Percentiles rank a stretch among this genome's conserved stretches.
These are phyloP conservation scores for Bryopsis sp. DNA, from an alignment of 139 green algal genomes.

Conservation along the genomic window DNA sequence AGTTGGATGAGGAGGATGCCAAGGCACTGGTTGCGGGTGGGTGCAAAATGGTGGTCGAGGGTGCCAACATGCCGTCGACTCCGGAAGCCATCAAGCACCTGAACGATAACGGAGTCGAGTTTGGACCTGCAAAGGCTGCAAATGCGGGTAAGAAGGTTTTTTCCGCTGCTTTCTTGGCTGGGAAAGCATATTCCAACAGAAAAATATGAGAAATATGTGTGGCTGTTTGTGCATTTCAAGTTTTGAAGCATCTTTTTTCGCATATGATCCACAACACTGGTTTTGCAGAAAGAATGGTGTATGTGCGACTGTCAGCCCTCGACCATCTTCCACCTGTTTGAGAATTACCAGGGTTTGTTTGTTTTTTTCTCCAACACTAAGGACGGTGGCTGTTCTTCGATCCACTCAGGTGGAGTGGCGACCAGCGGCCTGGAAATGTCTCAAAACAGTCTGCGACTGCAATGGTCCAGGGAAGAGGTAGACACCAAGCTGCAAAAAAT, in stretches of 20 bases:
- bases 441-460: conserved; percentile 61
- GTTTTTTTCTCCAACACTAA: no score
- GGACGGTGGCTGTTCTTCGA: no score
- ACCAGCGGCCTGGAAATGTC: conserved; percentile 76
- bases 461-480: conserved; percentile 57
- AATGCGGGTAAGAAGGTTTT: conserved; percentile 39
- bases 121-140: conserved; percentile 55
- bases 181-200: no score
- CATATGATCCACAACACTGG: no score
- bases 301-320: no score
- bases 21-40: conserved; percentile 47
- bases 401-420: conserved; percentile 52
- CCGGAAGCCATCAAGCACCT: conserved; percentile 47
- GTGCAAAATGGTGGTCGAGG: conserved; percentile 58
- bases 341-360: no score
- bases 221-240: no score
- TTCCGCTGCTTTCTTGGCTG: no score
- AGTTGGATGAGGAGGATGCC: conserved; percentile 47
- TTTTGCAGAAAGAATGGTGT: no score
- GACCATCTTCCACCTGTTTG: no score
- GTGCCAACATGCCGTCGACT: conserved; percentile 78
- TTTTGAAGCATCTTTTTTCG: no score
- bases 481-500: conserved; percentile 52
- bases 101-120: conserved; percentile 42
- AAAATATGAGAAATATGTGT: no score